These are phyloP conservation scores for Breynia disticha DNA, from an alignment of 441 rosid genomes.

Conservation along the genomic window DNA sequence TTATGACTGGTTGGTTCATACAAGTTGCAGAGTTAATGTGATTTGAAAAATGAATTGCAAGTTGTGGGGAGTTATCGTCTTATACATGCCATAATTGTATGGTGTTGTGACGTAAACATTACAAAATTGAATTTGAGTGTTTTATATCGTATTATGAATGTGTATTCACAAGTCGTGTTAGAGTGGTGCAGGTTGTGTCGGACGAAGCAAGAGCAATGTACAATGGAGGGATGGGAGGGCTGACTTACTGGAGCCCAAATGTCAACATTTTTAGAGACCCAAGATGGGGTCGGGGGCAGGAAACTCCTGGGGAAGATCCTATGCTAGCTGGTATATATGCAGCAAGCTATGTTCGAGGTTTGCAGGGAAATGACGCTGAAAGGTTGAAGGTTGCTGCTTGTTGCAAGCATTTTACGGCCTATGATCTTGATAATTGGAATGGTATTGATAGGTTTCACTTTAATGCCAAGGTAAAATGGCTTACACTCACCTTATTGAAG, in stretches of 20 bases:
- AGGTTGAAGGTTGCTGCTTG: constrained; percentile 87
- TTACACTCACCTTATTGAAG: no score
- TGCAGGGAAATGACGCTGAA: constrained; percentile 61
- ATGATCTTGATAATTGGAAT: constrained; percentile 91
- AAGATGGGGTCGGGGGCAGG: constrained; percentile 96
- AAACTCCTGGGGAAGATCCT: constrained; percentile 97
- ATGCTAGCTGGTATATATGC: constrained; percentile 67
- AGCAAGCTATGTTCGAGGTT: constrained; percentile 68
- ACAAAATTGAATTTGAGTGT: no score
- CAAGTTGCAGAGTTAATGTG: no score
- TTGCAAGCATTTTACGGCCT: constrained; percentile 91
- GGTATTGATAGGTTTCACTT: constrained; percentile 87
- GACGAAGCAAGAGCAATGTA: constrained; percentile 97
- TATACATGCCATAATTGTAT: no score
- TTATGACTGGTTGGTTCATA: no score
- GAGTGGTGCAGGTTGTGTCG: constrained; percentile 76
- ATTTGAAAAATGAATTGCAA: no score
- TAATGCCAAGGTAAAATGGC: constrained; percentile 48
- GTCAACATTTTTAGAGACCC: constrained; percentile 91
- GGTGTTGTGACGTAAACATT: no score
- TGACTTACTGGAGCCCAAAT: constrained; percentile 95
- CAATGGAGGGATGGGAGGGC: constrained; percentile 81
- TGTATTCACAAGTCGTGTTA: no score
- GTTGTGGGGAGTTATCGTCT: no score
- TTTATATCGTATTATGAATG: no score